phyloP scores from a whole-genome alignment of 1,284 basidiomycete species.

The Phaffia rhodozyma region DNA sequence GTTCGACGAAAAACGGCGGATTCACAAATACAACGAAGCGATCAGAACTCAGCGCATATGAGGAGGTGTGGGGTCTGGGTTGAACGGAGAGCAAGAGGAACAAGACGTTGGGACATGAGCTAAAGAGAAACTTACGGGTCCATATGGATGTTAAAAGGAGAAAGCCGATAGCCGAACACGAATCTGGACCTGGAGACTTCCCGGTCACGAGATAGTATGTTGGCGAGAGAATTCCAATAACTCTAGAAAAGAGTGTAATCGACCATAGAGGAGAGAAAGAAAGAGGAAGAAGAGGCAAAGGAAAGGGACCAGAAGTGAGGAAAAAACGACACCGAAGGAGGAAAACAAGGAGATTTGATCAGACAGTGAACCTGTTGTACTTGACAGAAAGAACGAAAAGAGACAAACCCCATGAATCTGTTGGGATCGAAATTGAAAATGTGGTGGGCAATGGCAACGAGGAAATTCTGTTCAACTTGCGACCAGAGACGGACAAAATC shows the following conservation, averaged over 20 bases:
- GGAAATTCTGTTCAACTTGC: background rate
- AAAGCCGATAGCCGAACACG: conserved; percentile 2
- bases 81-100: no score
- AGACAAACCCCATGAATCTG: conserved; percentile 11
- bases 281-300: background rate
- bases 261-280: background rate
- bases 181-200: no score
- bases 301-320: background rate
- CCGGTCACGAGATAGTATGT: conserved; percentile 7
- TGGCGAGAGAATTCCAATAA: conserved; percentile 12
- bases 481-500: background rate
- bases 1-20: background rate
- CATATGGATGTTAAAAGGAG: conserved; percentile 9
- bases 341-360: background rate
- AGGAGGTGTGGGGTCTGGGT: no score
- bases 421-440: background rate
- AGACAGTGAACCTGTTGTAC: background rate
- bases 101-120: no score
- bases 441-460: no score
- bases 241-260: background rate
- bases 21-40: background rate
- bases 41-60: no score
- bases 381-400: no score
- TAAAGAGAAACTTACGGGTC: background rate
- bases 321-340: background rate